phyloP scores from a whole-genome alignment of 2,329 filamentous ascomycete genomes.

The Xylariaceae sp. region DNA sequence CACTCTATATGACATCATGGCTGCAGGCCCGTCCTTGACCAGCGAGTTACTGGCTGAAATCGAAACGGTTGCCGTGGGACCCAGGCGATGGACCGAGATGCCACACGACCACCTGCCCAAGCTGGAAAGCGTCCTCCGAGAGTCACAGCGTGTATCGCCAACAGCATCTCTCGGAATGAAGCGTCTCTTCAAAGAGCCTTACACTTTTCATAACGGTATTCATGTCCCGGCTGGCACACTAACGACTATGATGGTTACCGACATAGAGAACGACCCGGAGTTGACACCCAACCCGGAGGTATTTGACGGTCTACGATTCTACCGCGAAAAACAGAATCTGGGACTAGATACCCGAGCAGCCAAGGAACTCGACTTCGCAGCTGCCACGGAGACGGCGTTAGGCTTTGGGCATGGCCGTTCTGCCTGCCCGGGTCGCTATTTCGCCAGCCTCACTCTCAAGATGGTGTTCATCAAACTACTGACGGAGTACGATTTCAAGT shows the following conservation, averaged over 20 bases:
- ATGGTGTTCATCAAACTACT: constrained; percentile 27
- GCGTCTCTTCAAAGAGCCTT: constrained; percentile 3
- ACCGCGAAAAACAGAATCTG: constrained; percentile 22
- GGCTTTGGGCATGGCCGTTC: constrained; percentile 36
- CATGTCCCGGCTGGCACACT: constrained; percentile 12
- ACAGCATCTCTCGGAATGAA: constrained; percentile 1
- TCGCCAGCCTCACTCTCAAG: constrained; percentile 30
- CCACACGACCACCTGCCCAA: constrained; percentile 9
- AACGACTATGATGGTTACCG: constrained; percentile 12
- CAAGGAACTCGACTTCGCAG: constrained; percentile 11
- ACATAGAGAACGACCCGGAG: constrained; percentile 28
- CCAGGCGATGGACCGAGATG: constrained; percentile 6
- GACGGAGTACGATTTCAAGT: constrained; percentile 27
- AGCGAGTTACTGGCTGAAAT: constrained; percentile 8
- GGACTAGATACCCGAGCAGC: background rate
- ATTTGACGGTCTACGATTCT: constrained; percentile 34
- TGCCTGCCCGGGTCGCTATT: constrained; percentile 33
- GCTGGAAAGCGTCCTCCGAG: constrained; percentile 5
- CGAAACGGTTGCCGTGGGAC: constrained; percentile 3
- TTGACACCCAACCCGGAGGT: constrained; percentile 27
- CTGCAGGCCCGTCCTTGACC: background rate
- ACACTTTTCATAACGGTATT: background rate
- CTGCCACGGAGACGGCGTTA: constrained; percentile 29
- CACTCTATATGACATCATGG: constrained; percentile 11
- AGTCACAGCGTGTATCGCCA: constrained; percentile 2